Base-by-base conservation (phyloP, 169 alveolate species). In the Theileria parva region DNA sequence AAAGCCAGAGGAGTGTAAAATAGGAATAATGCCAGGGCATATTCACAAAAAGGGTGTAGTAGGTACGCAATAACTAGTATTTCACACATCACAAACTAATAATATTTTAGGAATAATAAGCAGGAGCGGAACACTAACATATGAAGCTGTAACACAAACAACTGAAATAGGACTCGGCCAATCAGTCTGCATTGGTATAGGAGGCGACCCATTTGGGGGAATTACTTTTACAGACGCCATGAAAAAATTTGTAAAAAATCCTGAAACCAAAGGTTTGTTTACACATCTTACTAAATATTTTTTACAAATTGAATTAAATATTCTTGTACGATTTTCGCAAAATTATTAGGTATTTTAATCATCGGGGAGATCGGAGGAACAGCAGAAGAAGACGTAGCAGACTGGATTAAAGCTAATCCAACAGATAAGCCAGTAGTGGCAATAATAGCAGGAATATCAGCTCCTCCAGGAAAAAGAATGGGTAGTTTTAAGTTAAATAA, bases 141-240 rank as follows among this genome's bases (percentile, higher is more conserved):
- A 96, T 79, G 99, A 96, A 92, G 99, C 99, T 12, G 99, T 98
- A 39, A 97, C 97, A 86, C 98, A 98, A 93, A 97, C 99, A 17
- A 96, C 99, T 3, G 91, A 86, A 51, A 96, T 91, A 59, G 99
- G 99, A n/a, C 88, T 98, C 69, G 99, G 99, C 13, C 97, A 98
- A 92, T 95, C 98, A 27, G 96, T 98, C 28, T 97, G 98, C 83
- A 96, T 98, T 37, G 99, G 99, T 21, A 97, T 97, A 53, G 99
- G 99, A 23, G 99, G 99, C 21, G 99, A 97, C 79, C 99, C 99
- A 37, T 97, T 97, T 92, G 97, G 97, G 63, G 99, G 99, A 73
- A 95, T 99, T 57, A 95, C 94, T 86, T 97, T 97, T 93, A 97
- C 96, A 72, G 99, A 97, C 88, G 97, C 95, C 66, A 86, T 97